A percentile compares a stretch with the other conserved stretches of the same genome.
Conservation (phyloP, 129 eudicot species). For the Erigeron canadensis region DNA sequence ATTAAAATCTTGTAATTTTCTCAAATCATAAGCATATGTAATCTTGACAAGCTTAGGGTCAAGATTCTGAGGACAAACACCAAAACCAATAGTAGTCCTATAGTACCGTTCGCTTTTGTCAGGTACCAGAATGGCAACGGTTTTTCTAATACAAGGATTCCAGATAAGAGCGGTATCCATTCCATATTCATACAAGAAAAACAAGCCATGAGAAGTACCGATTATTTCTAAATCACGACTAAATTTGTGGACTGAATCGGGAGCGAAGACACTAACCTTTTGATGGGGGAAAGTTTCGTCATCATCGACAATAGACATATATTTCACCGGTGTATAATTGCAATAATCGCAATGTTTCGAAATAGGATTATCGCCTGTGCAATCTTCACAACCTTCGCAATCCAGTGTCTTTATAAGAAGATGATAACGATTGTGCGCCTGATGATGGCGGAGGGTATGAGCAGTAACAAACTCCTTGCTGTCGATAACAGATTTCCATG, state of each 20-base stretch:
- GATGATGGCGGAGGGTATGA: too few relatives aligned
- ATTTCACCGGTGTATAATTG: not conserved
- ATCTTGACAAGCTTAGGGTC: not conserved
- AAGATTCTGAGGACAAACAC: not conserved
- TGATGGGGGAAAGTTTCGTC: not conserved
- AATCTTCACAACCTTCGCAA: too few relatives aligned
- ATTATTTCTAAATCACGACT: fast-evolving
- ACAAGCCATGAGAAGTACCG: not conserved
- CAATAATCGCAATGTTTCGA: too few relatives aligned
- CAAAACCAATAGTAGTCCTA: not conserved
- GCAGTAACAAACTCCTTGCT: too few relatives aligned
- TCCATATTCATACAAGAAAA: not conserved
- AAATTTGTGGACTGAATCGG: not conserved
- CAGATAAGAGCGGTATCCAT: not conserved
- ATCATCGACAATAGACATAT: not conserved
- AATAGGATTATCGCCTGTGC: too few relatives aligned
- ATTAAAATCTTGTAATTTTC: not conserved
- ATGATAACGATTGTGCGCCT: too few relatives aligned
- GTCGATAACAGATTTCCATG: too few relatives aligned
- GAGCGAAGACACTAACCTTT: not conserved
- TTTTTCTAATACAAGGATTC: not conserved
- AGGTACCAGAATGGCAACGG: not conserved
- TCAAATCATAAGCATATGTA: not conserved
- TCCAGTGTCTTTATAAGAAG: too few relatives aligned
- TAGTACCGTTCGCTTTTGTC: not conserved